phyloP scores from a whole-genome alignment of 2,329 filamentous ascomycete genomes.

The Ophiosphaerella herpotricha region DNA sequence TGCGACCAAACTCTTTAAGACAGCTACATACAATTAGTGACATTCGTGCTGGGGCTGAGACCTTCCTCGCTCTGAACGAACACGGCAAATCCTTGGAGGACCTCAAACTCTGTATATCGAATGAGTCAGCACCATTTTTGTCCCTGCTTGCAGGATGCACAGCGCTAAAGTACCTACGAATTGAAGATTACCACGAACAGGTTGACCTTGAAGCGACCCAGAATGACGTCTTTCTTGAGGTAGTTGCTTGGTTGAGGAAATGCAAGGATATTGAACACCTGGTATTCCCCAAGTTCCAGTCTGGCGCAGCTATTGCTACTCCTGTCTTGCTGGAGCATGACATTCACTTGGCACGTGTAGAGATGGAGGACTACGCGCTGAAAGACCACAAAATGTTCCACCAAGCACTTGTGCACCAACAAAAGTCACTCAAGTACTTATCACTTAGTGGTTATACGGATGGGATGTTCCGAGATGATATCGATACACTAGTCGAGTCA shows the following conservation, averaged over 20 bases:
- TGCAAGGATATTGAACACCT: slow-evolving; percentile 59
- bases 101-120: slow-evolving; percentile 57
- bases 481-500: slow-evolving; percentile 56
- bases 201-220: slow-evolving; percentile 57
- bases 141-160: slow-evolving; percentile 56
- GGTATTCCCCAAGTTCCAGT: slow-evolving; percentile 56
- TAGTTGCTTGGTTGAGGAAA: slow-evolving; percentile 60
- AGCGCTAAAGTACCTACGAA: slow-evolving; percentile 53
- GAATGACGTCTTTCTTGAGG: slow-evolving; percentile 57
- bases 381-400: slow-evolving; percentile 60
- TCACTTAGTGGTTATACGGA: slow-evolving; percentile 55
- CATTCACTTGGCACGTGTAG: slow-evolving; percentile 54
- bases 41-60: slow-evolving; percentile 59
- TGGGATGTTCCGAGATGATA: slow-evolving; percentile 52
- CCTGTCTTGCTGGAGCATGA: slow-evolving; percentile 54
- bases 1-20: slow-evolving; percentile 62
- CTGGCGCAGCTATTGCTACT: slow-evolving; percentile 58
- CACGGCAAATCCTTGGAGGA: slow-evolving; percentile 61
- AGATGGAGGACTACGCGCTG: slow-evolving; percentile 55
- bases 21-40: slow-evolving; percentile 63
- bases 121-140: slow-evolving; percentile 56
- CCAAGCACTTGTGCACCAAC: slow-evolving; percentile 57
- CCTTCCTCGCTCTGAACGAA: slow-evolving; percentile 58
- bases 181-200: slow-evolving; percentile 52
- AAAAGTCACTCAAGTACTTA: slow-evolving; percentile 53